These are phyloP conservation scores for Paxillus rubicundulus DNA, from an alignment of 768 basidiomycete genomes.

Conservation along the genomic window DNA sequence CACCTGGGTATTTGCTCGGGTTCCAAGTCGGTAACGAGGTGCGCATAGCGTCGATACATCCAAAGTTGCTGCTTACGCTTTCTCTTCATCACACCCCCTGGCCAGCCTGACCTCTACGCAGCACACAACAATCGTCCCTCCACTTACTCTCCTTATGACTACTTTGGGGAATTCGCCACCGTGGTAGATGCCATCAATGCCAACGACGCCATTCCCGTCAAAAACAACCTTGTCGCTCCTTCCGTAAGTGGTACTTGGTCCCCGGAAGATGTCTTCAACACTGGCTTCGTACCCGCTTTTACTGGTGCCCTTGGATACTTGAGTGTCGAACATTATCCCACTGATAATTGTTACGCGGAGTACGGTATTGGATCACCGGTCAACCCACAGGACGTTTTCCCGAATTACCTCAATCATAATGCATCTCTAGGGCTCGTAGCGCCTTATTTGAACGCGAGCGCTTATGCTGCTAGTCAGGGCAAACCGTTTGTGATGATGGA, in stretches of 20 bases:
- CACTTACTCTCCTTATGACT: slow-evolving; percentile 28
- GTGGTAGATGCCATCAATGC: slow-evolving; percentile 23
- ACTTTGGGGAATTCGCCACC: slow-evolving; percentile 31
- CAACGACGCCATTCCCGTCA: slow-evolving; percentile 18
- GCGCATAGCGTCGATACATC: slow-evolving; percentile 9
- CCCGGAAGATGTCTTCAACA: slow-evolving; percentile 32
- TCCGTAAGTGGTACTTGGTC: slow-evolving; percentile 33
- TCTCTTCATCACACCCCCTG: no score
- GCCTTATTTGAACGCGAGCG: slow-evolving; percentile 37
- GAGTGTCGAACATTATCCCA: slow-evolving; percentile 41
- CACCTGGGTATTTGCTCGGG: slow-evolving; percentile 37
- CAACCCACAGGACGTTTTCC: slow-evolving; percentile 39
- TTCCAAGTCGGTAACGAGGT: slow-evolving; percentile 58
- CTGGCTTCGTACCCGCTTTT: slow-evolving; percentile 25
- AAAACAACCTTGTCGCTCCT: slow-evolving; percentile 32
- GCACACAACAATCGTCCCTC: slow-evolving; percentile 28
- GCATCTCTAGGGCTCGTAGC: slow-evolving; percentile 32
- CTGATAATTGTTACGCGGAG: slow-evolving; percentile 32
- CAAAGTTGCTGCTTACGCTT: slow-evolving; percentile 1
- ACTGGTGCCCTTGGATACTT: slow-evolving; percentile 36
- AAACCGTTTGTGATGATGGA: slow-evolving; percentile 53
- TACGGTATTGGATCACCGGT: slow-evolving; percentile 20
- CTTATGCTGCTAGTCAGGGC: slow-evolving; percentile 28
- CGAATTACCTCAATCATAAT: slow-evolving; percentile 45
- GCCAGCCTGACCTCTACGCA: slow-evolving; percentile 46